Evolutionary conservation across 177 flowering plant genomes (phyloP), one percentile per base, ranked within the genome.

Genomic region (Vitis hybrid): DNA sequence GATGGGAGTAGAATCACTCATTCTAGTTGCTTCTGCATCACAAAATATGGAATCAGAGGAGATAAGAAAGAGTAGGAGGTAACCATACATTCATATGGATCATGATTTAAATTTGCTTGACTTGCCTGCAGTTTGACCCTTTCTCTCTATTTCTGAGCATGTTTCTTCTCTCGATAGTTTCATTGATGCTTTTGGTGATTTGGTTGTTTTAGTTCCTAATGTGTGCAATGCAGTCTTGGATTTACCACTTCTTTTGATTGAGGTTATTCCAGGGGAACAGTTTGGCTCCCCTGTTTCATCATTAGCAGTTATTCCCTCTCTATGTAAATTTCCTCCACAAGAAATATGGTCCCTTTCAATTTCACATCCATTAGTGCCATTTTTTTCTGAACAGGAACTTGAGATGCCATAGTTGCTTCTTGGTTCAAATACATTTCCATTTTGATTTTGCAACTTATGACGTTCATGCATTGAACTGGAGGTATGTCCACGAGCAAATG

Each of bases 21-120:
- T 19, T 72, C 61, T 78, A 66, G 75, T 63, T 73, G 52, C 66
- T 77, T 80, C 88, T 86, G 84, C 70, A 81, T 52, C 14, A 63
- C 51, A 64, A 69, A 35, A 51, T 46, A 62, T 6, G 67, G 46
- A 57, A 64, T 72, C 63, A 72, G 72, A 52, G n/a, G 27, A 59
- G 27, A 57, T 12, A 40, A 61, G 2, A 49, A 54, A 56, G 24
- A 50, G 50, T 35, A 35, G 5, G 5, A 35, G 40, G 6, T 6
- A 35, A 3, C 6, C 19, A 74, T 18, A 57, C 56, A 65, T 62
- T 55, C n/a, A 1, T 12, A 66, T 66, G 3, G 72, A 52, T 50
- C 46, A 60, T 24, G 55, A 5, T 18, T n/a, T 52, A 56, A 50
- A 68, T 83, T 59, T 74, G 87, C 96, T 82, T 71, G 81, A 78